Conservation (phyloP, 1,284 basidiomycete genomes). For the Leccinum colubrinum region DNA sequence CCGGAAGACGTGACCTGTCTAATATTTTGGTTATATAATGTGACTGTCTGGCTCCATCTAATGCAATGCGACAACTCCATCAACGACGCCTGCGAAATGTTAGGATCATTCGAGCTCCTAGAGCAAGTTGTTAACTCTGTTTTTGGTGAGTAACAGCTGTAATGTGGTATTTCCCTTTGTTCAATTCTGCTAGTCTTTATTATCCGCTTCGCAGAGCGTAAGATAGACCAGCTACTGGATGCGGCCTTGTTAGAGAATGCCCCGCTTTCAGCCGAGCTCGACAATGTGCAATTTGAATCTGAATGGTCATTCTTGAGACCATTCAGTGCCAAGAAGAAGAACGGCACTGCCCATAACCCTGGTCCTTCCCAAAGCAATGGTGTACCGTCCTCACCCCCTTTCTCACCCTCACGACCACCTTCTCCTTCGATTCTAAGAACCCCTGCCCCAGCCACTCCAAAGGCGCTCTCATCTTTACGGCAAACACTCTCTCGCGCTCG, state of each 20-base stretch:
- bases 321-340: conserved; percentile 69
- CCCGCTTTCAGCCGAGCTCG: conserved; percentile 75
- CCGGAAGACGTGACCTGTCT: conserved; percentile 85
- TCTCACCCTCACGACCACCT: conserved; percentile 44
- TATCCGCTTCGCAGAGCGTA: conserved; percentile 88
- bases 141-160: conserved; percentile 60
- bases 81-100: conserved; percentile 71
- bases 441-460: conserved; percentile 40
- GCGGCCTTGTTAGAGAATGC: conserved; percentile 83
- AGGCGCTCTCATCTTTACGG: conserved; percentile 60
- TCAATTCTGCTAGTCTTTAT: conserved; percentile 72
- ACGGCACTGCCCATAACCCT: conserved; percentile 33
- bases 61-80: conserved; percentile 81
- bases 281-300: conserved; percentile 89
- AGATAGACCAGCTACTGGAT: conserved; percentile 87
- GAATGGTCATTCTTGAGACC: conserved; percentile 92
- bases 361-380: conserved; percentile 37
- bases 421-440: conserved; percentile 47
- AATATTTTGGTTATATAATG: conserved; percentile 95
- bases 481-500: conserved; percentile 57
- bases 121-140: conserved; percentile 94
- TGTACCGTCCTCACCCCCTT: conserved; percentile 37
- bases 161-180: conserved; percentile 1
- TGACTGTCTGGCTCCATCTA: conserved; percentile 86
- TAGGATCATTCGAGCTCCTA: conserved; percentile 77